Base-by-base conservation (phyloP, 108 stramenopile genomes). In the Conticribra weissflogii region DNA sequence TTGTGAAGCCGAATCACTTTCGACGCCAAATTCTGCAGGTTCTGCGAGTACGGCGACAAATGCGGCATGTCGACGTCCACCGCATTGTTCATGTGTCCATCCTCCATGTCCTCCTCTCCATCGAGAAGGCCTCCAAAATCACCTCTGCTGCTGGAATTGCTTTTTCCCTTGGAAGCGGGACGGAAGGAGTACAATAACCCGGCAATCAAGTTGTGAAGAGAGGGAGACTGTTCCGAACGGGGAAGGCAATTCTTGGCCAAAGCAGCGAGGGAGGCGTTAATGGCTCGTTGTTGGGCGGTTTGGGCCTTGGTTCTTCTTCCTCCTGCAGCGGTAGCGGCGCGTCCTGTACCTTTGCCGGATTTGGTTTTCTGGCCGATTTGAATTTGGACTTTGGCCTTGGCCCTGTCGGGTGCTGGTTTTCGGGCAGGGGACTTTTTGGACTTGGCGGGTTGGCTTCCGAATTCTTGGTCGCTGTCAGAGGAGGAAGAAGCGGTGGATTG, bases 131-230 rank as follows among this genome's bases (percentile, higher is more conserved):
- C 8, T 24, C 44, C 45, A 2, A 33, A 15, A 1, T 32, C 57
- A n/a, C n/a, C n/a, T n/a, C n/a, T n/a, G n/a, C n/a, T n/a, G n/a
- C n/a, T n/a, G n/a, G n/a, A n/a, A n/a, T n/a, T n/a, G n/a, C n/a
- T n/a, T n/a, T n/a, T n/a, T n/a, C n/a, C n/a, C n/a, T n/a, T n/a
- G 9, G 44, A 59, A 52, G 48, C n/a, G 12, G 79, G 68, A 41
- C 74, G 79, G 19, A 72, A 52, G 59, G 71, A 65, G 4, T 68
- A 30, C 18, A 89, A 57, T n/a, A 89, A 45, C 7, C 81, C 81
- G 9, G 86, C 85, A 8, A 87, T 53, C 19, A 89, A 66, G 16
- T 70, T 78, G 25, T 36, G 65, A 4, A 70, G 18, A 14, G 66
- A 54, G 1, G 85, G 83, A 15, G 75, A 65, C 21, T 76, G 62